phyloP scores from a whole-genome alignment of 2,329 filamentous ascomycete species.

The Penicillium sp. region DNA sequence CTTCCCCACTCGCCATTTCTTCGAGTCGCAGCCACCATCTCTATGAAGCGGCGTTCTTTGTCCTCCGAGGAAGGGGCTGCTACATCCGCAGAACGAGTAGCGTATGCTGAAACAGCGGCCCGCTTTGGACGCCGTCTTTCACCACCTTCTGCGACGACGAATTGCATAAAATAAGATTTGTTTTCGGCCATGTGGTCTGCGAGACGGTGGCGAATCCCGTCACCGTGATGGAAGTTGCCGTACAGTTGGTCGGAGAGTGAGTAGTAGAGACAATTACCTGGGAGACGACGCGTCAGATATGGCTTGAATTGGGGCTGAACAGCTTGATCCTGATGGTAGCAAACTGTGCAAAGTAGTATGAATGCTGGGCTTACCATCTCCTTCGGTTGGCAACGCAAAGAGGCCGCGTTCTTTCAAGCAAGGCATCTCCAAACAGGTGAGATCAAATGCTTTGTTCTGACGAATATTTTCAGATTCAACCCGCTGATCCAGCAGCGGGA shows the following conservation, averaged over 20 bases:
- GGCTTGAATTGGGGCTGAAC: background rate
- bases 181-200: slow-evolving; percentile 65
- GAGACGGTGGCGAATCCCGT: slow-evolving; percentile 59
- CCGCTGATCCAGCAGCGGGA: slow-evolving; percentile 20
- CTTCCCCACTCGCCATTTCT: slow-evolving; percentile 64
- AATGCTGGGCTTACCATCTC: slow-evolving; percentile 57
- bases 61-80: slow-evolving; percentile 51
- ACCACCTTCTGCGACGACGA: slow-evolving; percentile 59
- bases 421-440: slow-evolving; percentile 40
- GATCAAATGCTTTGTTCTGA: slow-evolving; percentile 21
- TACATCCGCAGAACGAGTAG: slow-evolving; percentile 48
- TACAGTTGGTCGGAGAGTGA: slow-evolving; percentile 68
- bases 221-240: slow-evolving; percentile 59
- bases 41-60: slow-evolving; percentile 59
- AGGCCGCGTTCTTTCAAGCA: slow-evolving; percentile 58
- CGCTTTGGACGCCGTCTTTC: slow-evolving; percentile 61
- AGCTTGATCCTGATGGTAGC: slow-evolving; percentile 3
- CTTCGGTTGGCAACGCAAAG: slow-evolving; percentile 60
- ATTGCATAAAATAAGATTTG: slow-evolving; percentile 64
- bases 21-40: slow-evolving; percentile 62
- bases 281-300: slow-evolving; percentile 26
- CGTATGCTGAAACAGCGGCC: slow-evolving; percentile 46
- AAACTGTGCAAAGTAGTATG: slow-evolving; percentile 14
- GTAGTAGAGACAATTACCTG: slow-evolving; percentile 71
- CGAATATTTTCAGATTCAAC: slow-evolving; percentile 12